Base-by-base conservation (phyloP, 768 basidiomycete species). In the Rhodotorula babjevae region DNA sequence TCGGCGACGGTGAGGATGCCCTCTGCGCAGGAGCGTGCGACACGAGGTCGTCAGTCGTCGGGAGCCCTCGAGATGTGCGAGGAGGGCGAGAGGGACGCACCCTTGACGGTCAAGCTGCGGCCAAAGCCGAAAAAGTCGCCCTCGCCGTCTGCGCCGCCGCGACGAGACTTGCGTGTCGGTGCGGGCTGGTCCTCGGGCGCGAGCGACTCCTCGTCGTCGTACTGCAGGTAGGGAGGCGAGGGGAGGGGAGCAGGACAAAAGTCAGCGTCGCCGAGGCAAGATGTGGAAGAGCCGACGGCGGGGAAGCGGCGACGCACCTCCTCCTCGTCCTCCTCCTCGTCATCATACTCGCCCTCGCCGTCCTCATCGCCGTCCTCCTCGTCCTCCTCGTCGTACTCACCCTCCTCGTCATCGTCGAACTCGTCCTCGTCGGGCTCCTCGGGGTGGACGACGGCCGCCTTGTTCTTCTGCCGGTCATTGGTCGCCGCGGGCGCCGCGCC, bases 1-100 rank as follows among this genome's bases (percentile, higher is more conserved):
- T 99, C 96, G 59, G 96, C 96, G 65, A 99, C 95, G 31, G 96
- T 99, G 58, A 99, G 85, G 80, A 99, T 97, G 78, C 93, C 94
- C 78, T 92, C 93, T 81, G 89, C 67, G 65, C n/a, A n/a, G 11
- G 19, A 3, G 4, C 6, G 40, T 27, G 49, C n/a, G 31, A 40
- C 15, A 10, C 62, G 63, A 69, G 65, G n/a, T n/a, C n/a, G n/a
- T n/a, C n/a, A n/a, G n/a, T n/a, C n/a, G n/a, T n/a, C n/a, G n/a
- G n/a, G n/a, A n/a, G n/a, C n/a, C n/a, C n/a, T n/a, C n/a, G n/a
- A n/a, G n/a, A n/a, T n/a, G n/a, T n/a, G n/a, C n/a, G n/a, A n/a
- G n/a, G 33, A 25, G 56, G 55, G 29, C 18, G 18, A 19, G 19
- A 16, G 14, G 8, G 44, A 15, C 27, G 21, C 70, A 83, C 83